Conservation (phyloP, 2,329 filamentous ascomycete species). For the Colletotrichum caudatum region DNA sequence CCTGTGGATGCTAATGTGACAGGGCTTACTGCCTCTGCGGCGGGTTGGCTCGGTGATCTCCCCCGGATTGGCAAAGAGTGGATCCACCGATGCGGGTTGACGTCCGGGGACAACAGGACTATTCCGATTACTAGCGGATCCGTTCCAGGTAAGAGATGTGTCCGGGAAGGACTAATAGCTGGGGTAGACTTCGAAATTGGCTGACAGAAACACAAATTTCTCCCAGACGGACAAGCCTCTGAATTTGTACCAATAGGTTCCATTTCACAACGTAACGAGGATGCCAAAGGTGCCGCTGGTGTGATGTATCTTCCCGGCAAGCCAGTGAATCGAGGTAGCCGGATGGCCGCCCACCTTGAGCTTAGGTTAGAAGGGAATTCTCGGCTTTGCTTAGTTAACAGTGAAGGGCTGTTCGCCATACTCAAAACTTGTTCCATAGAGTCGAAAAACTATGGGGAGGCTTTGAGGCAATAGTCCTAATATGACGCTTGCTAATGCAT, state of each 20-base stretch:
- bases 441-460: not conserved
- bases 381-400: slow-evolving; percentile 4
- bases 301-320: slow-evolving; percentile 8
- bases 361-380: not conserved
- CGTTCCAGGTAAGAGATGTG: too few relatives aligned
- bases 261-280: not conserved
- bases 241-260: not conserved
- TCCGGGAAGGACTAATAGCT: not conserved
- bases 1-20: not conserved
- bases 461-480: not conserved
- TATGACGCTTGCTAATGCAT: not conserved
- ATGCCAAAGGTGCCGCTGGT: slow-evolving; percentile 6
- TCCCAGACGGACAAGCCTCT: not conserved
- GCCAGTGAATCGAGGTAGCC: slow-evolving; percentile 22
- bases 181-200: not conserved
- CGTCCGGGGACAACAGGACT: not conserved
- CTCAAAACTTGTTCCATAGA: not conserved
- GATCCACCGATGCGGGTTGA: not conserved
- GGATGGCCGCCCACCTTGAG: slow-evolving; percentile 7
- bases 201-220: not conserved
- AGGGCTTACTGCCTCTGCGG: not conserved
- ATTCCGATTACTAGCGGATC: not conserved
- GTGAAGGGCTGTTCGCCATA: not conserved
- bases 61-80: not conserved
- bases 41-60: not conserved